Base-by-base conservation (phyloP, 768 basidiomycete species). In the Russula emetica region DNA sequence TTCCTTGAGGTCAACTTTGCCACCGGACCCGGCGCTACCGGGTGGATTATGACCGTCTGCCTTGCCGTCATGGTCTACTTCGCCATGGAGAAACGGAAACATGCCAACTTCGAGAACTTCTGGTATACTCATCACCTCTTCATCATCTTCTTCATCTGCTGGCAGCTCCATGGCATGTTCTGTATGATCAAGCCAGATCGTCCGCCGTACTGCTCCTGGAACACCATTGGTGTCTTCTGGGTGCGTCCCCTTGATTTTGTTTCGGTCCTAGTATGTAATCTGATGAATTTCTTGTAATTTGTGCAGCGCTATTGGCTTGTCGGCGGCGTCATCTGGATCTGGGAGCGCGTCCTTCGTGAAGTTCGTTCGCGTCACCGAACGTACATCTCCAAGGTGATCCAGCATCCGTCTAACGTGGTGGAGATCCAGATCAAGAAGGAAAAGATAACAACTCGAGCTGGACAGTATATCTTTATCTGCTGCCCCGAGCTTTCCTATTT, bases 371-470 rank as follows among this genome's bases (percentile, higher is more conserved):
- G 94, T 58, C 94, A 98, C 74, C 79, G 85, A 64, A 98, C 96
- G 6, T 95, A 87, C 74, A 88, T 98, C 71, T 91, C 88, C 73
- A 95, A 94, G 78, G 92, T 95, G 74, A 88, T 97, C 73, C 91
- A 93, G 71, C 95, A 98, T 75, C 95, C 95, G 24, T 93, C 90
- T 50, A 92, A 89, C 66, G 94, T 97, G 66, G 82, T 95, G 78
- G 94, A 98, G 76, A 78, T 98, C 32, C 96, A 97, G 75, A 95
- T 98, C 82, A 97, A 95, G 81, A 97, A 97, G 76, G 95, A 97
- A 72, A 90, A 88, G 77, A 92, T 85, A 0, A 86, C 78, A 1
- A 85, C 84, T 32, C 82, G 87, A 13, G 92, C 94, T 1, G 94
- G 94, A 22, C 92, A 96, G 74, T 98, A 97, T 75, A 91, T 98